Evolutionary conservation across 1,284 basidiomycete species (phyloP).

Genomic region (Pseudozyma sp.): DNA sequence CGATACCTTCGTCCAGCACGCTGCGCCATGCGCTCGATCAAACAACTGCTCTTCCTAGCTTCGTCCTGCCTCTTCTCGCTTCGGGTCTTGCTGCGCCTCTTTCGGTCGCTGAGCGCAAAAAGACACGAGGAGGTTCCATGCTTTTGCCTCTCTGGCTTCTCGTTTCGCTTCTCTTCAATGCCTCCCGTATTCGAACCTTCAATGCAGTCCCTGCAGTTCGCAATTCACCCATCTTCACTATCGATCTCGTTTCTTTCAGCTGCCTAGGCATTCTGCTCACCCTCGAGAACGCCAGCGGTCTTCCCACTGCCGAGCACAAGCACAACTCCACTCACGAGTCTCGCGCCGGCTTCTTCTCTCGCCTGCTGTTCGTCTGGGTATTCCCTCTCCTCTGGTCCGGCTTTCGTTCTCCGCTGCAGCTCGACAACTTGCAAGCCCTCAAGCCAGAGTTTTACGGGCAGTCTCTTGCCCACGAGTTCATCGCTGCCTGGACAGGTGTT

Average conservation of each 20-base stretch:
- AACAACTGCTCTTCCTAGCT: conserved; percentile 22
- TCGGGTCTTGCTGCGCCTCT: conserved; percentile 33
- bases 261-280: conserved; percentile 45
- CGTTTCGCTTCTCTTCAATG: conserved; percentile 34
- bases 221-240: conserved; percentile 34
- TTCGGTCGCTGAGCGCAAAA: conserved; percentile 35
- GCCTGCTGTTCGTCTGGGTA: conserved; percentile 53
- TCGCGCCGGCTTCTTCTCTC: conserved; percentile 52
- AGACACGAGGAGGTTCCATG: conserved; percentile 42
- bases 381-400: conserved; percentile 45
- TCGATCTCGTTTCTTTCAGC: conserved; percentile 34
- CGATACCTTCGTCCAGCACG: conserved; percentile 6
- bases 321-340: conserved; percentile 36
- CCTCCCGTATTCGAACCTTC: conserved; percentile 51
- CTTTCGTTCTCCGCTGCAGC: conserved; percentile 33
- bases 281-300: conserved; percentile 46
- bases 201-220: conserved; percentile 28
- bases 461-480: conserved; percentile 25
- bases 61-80: conserved; percentile 32
- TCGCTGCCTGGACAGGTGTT: conserved; percentile 31
- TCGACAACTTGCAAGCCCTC: conserved; percentile 46
- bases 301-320: conserved; percentile 11
- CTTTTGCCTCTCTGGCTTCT: conserved; percentile 54
- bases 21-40: conserved; percentile 18
- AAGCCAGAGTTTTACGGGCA: conserved; percentile 37